Conservation (phyloP, 1,139 yeast species). For the Oligophagozyma castellii region DNA sequence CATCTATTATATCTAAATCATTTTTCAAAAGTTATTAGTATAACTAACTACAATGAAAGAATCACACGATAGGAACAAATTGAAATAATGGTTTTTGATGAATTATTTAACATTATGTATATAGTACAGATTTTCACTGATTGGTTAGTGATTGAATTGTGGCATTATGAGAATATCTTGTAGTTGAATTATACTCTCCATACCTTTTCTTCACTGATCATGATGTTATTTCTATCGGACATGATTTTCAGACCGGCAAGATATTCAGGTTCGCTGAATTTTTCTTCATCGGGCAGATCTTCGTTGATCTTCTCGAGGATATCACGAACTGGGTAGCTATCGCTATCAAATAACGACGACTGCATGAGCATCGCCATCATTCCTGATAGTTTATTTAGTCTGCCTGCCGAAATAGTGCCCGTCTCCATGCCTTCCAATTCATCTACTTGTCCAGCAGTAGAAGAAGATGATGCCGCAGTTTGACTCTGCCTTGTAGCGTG, state of each 20-base stretch:
- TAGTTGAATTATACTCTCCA: constrained; percentile 32
- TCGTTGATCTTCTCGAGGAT: constrained; percentile 36
- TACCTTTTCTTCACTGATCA: constrained; percentile 48
- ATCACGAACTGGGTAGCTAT: constrained; percentile 33
- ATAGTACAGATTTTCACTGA: too few species aligned
- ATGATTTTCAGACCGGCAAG: constrained; percentile 38
- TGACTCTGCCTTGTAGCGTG: constrained; percentile 1
- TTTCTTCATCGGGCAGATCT: constrained; percentile 47
- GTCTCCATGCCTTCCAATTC: constrained; percentile 22
- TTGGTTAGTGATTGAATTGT: constrained; percentile 2
- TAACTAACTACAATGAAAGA: too few species aligned
- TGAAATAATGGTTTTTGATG: too few species aligned
- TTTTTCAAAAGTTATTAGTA: too few species aligned
- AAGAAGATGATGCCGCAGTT: constrained; percentile 11
- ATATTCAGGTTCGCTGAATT: constrained; percentile 39
- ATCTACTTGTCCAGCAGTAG: constrained; percentile 22
- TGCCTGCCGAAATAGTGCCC: constrained; percentile 34
- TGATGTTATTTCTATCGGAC: constrained; percentile 43
- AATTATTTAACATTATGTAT: too few species aligned
- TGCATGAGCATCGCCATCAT: constrained; percentile 35
- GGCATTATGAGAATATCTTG: background rate
- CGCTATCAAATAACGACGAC: constrained; percentile 35
- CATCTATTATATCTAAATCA: too few species aligned
- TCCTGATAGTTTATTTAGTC: constrained; percentile 34
- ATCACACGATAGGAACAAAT: too few species aligned